phyloP scores from a whole-genome alignment of 2,329 filamentous ascomycete species.

The Pseudogymnoascus sp. region DNA sequence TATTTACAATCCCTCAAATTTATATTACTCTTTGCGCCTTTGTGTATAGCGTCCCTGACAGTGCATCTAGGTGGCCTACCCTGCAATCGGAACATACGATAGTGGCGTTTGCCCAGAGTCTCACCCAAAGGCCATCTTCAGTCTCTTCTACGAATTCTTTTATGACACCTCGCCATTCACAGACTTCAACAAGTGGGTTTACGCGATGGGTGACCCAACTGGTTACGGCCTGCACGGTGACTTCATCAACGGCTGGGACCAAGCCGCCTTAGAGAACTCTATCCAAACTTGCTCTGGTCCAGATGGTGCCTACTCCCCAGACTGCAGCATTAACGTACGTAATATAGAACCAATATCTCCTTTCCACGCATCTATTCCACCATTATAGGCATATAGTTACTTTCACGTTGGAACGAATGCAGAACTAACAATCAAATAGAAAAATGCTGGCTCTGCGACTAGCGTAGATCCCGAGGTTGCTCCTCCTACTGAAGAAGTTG shows the following conservation, averaged over 20 bases:
- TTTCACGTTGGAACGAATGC: background rate
- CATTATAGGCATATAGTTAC: background rate
- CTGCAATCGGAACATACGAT: conserved; percentile 10
- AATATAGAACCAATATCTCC: background rate
- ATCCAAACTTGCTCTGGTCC: conserved; percentile 13
- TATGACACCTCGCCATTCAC: conserved; percentile 11
- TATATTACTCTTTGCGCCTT: background rate
- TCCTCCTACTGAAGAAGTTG: conserved; percentile 11
- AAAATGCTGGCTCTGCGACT: background rate
- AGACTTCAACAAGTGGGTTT: conserved; percentile 13
- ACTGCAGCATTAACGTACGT: conserved; percentile 10
- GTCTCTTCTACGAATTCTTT: conserved; percentile 16
- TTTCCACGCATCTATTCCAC: background rate
- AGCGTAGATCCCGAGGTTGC: conserved; percentile 4
- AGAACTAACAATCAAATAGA: background rate
- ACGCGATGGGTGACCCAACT: conserved; percentile 15
- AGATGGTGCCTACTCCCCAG: background rate
- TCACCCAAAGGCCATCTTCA: conserved; percentile 14
- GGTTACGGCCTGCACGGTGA: conserved; percentile 16
- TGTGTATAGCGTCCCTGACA: background rate
- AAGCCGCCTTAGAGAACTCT: conserved; percentile 7
- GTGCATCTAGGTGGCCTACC: conserved; percentile 9
- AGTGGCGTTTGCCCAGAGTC: conserved; percentile 17
- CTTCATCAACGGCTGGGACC: conserved; percentile 18
- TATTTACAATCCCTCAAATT: background rate